phyloP scores from a whole-genome alignment of 352 stramenopile genomes.

The Globisporangium abappressorium region DNA sequence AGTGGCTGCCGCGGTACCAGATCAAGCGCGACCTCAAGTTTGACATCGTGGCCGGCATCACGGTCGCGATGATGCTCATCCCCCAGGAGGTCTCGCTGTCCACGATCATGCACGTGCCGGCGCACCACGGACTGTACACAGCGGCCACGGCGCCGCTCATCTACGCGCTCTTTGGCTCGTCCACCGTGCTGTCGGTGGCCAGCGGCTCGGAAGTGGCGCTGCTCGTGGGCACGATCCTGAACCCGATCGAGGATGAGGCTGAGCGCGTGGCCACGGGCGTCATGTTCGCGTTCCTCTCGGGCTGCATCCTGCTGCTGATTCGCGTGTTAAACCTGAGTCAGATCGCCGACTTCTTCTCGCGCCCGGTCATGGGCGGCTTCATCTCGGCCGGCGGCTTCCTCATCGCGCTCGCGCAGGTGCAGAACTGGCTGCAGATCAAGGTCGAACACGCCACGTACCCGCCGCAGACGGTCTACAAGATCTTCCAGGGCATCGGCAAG shows the following conservation, averaged over 20 bases:
- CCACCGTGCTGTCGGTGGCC: slow-evolving; percentile 79
- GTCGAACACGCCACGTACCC: slow-evolving; percentile 43
- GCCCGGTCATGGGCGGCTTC: slow-evolving; percentile 89
- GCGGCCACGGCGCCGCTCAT: slow-evolving; percentile 74
- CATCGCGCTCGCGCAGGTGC: slow-evolving; percentile 89
- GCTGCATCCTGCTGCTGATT: slow-evolving; percentile 68
- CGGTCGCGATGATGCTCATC: slow-evolving; percentile 86
- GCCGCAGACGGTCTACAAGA: slow-evolving; percentile 49
- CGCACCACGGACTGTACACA: slow-evolving; percentile 90
- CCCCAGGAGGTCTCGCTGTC: slow-evolving; percentile 87
- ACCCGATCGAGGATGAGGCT: slow-evolving; percentile 34
- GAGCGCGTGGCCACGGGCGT: slow-evolving; percentile 42
- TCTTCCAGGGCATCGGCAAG: slow-evolving; percentile 50
- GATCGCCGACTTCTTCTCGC: slow-evolving; percentile 85
- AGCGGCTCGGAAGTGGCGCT: slow-evolving; percentile 62
- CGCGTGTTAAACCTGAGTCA: slow-evolving; percentile 81
- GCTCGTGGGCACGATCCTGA: slow-evolving; percentile 51
- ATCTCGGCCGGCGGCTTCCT: slow-evolving; percentile 84
- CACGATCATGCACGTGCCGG: slow-evolving; percentile 81
- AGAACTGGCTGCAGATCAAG: slow-evolving; percentile 73
- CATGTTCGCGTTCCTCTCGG: slow-evolving; percentile 69
- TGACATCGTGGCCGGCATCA: slow-evolving; percentile 48
- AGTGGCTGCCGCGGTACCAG: slow-evolving; percentile 56
- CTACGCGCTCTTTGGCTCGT: slow-evolving; percentile 84
- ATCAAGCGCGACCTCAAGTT: slow-evolving; percentile 48